Conservation (phyloP, 768 basidiomycete genomes). For the Macrolepiota albuminosa region DNA sequence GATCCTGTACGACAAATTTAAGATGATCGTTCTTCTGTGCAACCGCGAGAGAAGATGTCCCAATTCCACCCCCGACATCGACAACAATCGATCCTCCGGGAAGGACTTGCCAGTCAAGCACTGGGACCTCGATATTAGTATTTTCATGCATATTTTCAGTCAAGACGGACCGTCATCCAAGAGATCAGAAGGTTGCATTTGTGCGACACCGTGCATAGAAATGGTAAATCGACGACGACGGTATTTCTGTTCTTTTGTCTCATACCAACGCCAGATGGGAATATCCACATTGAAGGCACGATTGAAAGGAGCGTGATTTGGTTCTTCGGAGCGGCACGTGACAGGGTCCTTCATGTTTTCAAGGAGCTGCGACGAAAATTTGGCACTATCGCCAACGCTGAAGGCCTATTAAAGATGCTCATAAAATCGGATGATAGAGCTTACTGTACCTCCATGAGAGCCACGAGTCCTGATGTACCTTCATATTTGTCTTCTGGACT, state of each 20-base stretch:
- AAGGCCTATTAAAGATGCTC: constrained; percentile 1
- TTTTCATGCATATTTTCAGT: too few relatives aligned
- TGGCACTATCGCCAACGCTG: constrained; percentile 18
- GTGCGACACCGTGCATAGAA: not conserved
- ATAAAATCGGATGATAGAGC: not conserved
- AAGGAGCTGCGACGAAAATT: constrained; percentile 20
- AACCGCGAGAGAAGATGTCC: constrained; percentile 18
- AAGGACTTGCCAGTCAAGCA: constrained; percentile 20
- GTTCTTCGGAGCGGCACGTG: constrained; percentile 16
- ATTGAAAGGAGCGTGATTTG: constrained; percentile 12
- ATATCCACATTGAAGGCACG: not conserved
- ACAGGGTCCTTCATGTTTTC: constrained; percentile 21
- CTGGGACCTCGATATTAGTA: constrained; percentile 8
- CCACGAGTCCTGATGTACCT: constrained; percentile 22
- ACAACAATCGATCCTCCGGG: constrained; percentile 19
- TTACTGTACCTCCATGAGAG: constrained; percentile 21
- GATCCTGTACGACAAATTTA: constrained; percentile 23
- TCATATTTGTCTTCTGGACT: constrained; percentile 25
- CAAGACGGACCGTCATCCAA: not conserved
- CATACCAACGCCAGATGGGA: not conserved
- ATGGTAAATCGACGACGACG: not conserved
- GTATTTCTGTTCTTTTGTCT: not conserved
- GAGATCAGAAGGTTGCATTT: not conserved
- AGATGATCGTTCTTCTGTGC: constrained; percentile 16
- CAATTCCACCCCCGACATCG: constrained; percentile 27